Percentiles rank a stretch among this genome's conserved stretches.
Conservation (phyloP, 164 flowering plant genomes). For the Taxillus chinensis region DNA sequence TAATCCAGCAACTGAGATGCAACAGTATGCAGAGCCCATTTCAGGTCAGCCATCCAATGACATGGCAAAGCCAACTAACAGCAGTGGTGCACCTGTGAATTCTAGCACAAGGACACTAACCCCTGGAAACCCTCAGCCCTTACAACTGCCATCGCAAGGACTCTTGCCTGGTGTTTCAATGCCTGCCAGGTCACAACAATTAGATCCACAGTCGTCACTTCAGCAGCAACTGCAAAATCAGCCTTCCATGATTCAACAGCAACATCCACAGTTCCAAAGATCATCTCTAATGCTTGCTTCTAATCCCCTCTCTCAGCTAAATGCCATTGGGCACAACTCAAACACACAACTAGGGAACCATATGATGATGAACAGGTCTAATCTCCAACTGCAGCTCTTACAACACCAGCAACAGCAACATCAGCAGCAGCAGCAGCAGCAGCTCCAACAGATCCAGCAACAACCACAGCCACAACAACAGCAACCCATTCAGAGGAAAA, state of each 20-base stretch:
- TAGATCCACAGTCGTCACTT: conserved; percentile 36
- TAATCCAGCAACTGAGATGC: conserved; percentile 38
- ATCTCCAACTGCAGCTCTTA: conserved; percentile 48
- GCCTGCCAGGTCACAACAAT: conserved; percentile 46
- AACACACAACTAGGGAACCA: conserved; percentile 45
- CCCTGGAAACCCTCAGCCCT: conserved; percentile 54
- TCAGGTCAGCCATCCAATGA: conserved; percentile 39
- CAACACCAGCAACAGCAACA: conserved; percentile 17
- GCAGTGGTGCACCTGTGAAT: conserved; percentile 30
- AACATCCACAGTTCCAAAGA: conserved; percentile 59
- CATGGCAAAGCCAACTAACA: conserved; percentile 24
- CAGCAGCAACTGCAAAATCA: conserved; percentile 37
- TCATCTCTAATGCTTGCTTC: conserved; percentile 44
- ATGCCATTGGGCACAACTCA: conserved; percentile 42
- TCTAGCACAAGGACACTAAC: conserved; percentile 46
- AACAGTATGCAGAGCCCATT: conserved; percentile 43
- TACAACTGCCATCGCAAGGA: conserved; percentile 63
- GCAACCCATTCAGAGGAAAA: conserved; percentile 52
- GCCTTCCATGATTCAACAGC: conserved; percentile 41
- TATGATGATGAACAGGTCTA: conserved; percentile 47
- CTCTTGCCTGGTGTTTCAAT: conserved; percentile 38
- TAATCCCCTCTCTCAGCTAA: conserved; percentile 46
- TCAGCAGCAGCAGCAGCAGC: neutral
- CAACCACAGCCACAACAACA: conserved; percentile 24
- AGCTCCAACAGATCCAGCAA: conserved; percentile 31